Evolutionary conservation across 306 rosid species (phyloP), one percentile per base, ranked within the genome.

Genomic region (Glycyrrhiza uralensis): DNA sequence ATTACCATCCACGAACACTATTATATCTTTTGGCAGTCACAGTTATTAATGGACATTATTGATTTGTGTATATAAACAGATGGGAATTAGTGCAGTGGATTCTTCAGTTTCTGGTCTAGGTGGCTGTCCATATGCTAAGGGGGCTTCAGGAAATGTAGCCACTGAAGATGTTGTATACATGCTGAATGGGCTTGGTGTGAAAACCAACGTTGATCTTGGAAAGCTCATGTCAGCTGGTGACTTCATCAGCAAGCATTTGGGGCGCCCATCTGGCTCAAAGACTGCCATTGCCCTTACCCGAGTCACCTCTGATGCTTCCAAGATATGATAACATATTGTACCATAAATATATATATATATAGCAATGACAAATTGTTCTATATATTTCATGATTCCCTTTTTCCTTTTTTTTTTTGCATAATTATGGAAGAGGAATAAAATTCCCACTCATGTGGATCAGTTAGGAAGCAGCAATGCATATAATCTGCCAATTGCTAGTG

Each of bases 121-220:
- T 49, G 83, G 83, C 35, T 73, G 79, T 58, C 79, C 79, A 28
- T 79, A 79, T 79, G 83, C 83, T 2, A 73, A 73, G 65, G 83
- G 79, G 6, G 83, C 83, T 66, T 66, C 83, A 47, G 83, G 83
- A 66, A 90, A 92, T 46, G 92, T 91, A 28, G 91, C 97, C 11
- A 89, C 92, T 12, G 98, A 91, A 84, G 98, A 94, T 79, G 98
- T 94, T 33, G 90, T 94, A 36, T 94, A 94, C 87, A 87, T 87
- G 98, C 89, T 91, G 47, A 81, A 82, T 66, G 98, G 94, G 3
- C 86, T 91, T 23, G 96, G 97, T 71, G 80, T 94, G 8, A 78
- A 85, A 75, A 94, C 96, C 51, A 85, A 86, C 33, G 87, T 91
- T 62, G 95, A 94, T 83, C 56, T 94, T 65, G 67, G 57, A 38